A percentile compares a stretch with the other conserved stretches of the same genome.
phyloP scores from a whole-genome alignment of 257 asterid genomes.

The Nicotiana sylvestris region DNA sequence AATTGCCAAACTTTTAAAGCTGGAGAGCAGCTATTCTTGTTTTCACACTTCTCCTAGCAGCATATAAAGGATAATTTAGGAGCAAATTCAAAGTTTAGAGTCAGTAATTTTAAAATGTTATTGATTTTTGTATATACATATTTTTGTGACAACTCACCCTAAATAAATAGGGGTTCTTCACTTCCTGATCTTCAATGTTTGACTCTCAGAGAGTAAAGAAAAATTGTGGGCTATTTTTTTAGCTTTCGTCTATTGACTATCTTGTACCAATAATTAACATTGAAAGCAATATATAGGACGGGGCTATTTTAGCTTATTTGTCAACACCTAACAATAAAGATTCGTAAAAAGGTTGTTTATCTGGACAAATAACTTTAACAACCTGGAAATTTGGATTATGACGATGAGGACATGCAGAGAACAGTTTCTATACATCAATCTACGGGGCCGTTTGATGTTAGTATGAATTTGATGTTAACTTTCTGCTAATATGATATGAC shows the following conservation, averaged over 20 bases:
- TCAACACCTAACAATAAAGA: not conserved
- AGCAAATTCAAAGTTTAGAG: too few species aligned
- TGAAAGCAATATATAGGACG: not conserved
- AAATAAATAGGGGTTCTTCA: not conserved
- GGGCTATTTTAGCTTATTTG: not conserved
- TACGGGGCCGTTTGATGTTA: not conserved
- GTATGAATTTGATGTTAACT: not conserved
- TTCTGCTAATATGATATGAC: not conserved
- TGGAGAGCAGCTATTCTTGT: not conserved
- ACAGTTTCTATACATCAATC: not conserved
- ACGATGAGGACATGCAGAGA: not conserved
- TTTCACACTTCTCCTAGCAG: not conserved
- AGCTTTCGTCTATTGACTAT: not conserved
- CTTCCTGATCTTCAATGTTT: not conserved
- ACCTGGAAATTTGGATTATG: not conserved
- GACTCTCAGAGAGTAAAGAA: not conserved
- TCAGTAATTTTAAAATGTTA: too few species aligned
- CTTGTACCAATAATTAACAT: not conserved
- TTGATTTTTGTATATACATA: not conserved
- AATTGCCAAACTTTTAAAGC: slow-evolving; percentile 1
- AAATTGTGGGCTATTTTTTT: not conserved
- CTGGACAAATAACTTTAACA: not conserved
- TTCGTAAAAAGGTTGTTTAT: not conserved
- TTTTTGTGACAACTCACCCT: not conserved
- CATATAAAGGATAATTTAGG: not conserved